Percentiles rank a stretch among this genome's conserved stretches.
Conservation (phyloP, 2,329 filamentous ascomycete species). For the Amphichorda felina region DNA sequence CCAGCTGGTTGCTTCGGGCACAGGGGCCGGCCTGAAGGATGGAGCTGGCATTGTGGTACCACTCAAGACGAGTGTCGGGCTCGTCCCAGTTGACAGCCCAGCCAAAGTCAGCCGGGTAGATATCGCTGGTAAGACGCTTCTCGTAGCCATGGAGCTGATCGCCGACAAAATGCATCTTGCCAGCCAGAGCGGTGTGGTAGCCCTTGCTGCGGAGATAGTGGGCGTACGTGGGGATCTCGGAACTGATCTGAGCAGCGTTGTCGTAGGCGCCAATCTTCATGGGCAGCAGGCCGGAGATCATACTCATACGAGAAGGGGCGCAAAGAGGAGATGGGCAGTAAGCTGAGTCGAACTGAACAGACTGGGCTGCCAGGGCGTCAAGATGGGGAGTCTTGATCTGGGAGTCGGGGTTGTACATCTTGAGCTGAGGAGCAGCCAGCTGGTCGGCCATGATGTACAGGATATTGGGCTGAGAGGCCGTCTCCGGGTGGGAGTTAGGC, state of each 20-base stretch:
- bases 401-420: constrained; percentile 81
- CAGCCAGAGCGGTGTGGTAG: constrained; percentile 82
- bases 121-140: constrained; percentile 83
- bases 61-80: constrained; percentile 74
- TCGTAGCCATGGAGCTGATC: constrained; percentile 94
- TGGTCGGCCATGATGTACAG: constrained; percentile 94
- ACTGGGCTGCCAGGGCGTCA: constrained; percentile 66
- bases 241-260: constrained; percentile 75
- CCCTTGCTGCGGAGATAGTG: constrained; percentile 78
- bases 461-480: constrained; percentile 25
- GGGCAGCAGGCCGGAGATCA: constrained; percentile 85
- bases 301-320: constrained; percentile 84
- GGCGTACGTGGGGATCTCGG: constrained; percentile 81
- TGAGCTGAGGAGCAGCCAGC: constrained; percentile 78
- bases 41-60: constrained; percentile 94
- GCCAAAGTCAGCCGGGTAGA: constrained; percentile 88
- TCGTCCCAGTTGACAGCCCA: constrained; percentile 96
- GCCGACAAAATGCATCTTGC: constrained; percentile 96
- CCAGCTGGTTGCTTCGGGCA: constrained; percentile 85
- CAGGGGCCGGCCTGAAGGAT: constrained; percentile 83
- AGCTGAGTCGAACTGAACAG: constrained; percentile 85
- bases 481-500: constrained; percentile 8
- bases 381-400: constrained; percentile 89
- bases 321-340: constrained; percentile 93
- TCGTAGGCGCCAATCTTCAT: constrained; percentile 89